Conservation (phyloP, 441 rosid genomes). For the Bocquillonia castaneifolia region DNA sequence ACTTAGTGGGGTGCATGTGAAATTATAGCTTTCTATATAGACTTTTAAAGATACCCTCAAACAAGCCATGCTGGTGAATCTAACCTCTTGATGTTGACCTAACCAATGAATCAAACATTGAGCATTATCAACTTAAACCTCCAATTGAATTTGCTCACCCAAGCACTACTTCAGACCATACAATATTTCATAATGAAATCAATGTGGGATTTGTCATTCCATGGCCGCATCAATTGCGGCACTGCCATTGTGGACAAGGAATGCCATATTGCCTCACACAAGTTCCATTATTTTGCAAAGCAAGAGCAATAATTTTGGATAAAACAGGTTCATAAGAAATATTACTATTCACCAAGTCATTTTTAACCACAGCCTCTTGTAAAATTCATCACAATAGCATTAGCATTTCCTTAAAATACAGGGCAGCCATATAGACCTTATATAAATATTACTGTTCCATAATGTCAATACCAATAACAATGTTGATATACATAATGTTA, state of each 20-base stretch:
- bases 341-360: neutral
- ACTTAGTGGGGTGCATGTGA: neutral
- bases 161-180: too few relatives aligned
- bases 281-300: neutral
- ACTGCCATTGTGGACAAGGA: too few relatives aligned
- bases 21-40: neutral
- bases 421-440: neutral
- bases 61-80: neutral
- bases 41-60: neutral
- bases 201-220: too few relatives aligned
- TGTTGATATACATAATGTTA: conserved; percentile 1
- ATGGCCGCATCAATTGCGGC: too few relatives aligned
- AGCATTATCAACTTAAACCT: too few relatives aligned
- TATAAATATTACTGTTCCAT: neutral
- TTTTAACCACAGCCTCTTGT: neutral
- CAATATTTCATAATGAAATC: too few relatives aligned
- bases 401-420: neutral
- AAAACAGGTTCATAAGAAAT: neutral
- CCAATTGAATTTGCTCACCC: too few relatives aligned
- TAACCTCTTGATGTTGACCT: too few relatives aligned
- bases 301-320: neutral
- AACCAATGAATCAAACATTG: neutral
- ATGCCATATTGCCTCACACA: neutral
- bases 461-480: neutral
- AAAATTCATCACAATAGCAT: neutral